phyloP scores from a whole-genome alignment of 2,329 filamentous ascomycete genomes.

The Cryoendolithus antarcticus region DNA sequence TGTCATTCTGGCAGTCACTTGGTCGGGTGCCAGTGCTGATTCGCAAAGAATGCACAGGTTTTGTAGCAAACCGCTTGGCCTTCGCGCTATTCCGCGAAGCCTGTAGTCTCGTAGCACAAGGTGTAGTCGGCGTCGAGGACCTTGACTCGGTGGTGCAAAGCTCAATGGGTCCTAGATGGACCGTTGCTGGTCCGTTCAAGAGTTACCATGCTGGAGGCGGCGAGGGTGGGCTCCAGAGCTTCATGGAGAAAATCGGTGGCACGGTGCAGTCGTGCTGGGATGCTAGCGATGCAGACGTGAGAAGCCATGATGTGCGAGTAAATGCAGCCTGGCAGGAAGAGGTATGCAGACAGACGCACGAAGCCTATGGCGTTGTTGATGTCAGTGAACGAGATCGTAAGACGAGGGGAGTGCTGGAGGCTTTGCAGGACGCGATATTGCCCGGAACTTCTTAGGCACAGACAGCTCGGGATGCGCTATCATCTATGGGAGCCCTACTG shows the following conservation, averaged over 20 bases:
- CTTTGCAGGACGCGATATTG: constrained; percentile 11
- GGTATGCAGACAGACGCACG: constrained; percentile 33
- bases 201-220: constrained; percentile 49
- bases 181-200: constrained; percentile 44
- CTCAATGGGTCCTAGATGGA: constrained; percentile 43
- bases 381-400: constrained; percentile 28
- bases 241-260: constrained; percentile 44
- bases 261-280: constrained; percentile 45
- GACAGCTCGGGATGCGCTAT: too few species aligned
- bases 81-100: constrained; percentile 46
- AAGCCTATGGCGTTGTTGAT: constrained; percentile 36
- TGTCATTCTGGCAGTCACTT: constrained; percentile 34
- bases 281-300: constrained; percentile 29
- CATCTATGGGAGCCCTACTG: too few species aligned
- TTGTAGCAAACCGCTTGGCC: constrained; percentile 46
- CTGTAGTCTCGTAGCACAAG: constrained; percentile 40
- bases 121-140: constrained; percentile 41
- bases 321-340: constrained; percentile 34
- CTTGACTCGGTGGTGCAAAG: constrained; percentile 41
- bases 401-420: constrained; percentile 30
- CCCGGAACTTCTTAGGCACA: too few species aligned
- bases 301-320: constrained; percentile 22
- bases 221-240: constrained; percentile 37
- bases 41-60: constrained; percentile 41
- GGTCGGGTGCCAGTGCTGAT: constrained; percentile 37